Base-by-base conservation (phyloP, 2,329 filamentous ascomycete genomes). In the Teratosphaeria gauchensis region DNA sequence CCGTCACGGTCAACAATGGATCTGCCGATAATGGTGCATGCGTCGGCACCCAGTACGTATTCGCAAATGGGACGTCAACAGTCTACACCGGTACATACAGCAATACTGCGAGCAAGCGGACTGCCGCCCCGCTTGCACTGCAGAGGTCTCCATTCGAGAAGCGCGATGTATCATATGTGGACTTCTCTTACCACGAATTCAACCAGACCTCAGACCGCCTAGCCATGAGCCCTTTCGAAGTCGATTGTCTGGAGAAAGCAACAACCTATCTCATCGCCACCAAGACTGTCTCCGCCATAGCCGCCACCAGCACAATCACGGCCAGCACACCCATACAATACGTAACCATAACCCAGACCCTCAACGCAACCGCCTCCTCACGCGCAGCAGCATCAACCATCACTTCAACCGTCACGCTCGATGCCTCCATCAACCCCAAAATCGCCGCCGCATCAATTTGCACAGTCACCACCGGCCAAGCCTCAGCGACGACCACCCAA, bases 21-120 rank as follows among this genome's bases (percentile, higher is more conserved):
- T 46, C 56, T 30, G 19, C 53, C 21, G 48, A n/a, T n/a, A 42
- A 35, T 30, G 32, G 42, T 31, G 21, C 54, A 46, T 58, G 53
- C 31, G 24, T 53, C 11, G 35, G 28, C n/a, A 55, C 38, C 19
- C 55, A 28, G 11, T 38, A 54, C 11, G 38, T 56, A n/a, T 58
- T 58, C 4, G 55, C 58, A 21, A 57, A 58, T 19, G 62, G 60
- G 28, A 61, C 64, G 9, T 56, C 64, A 11, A 68, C 65, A 28
- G 59, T 64, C 14, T 68, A 65, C 59, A 68, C 66, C 1, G 65
- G 64, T 32, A 57, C 54, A 32, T 67, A 66, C 62, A 64, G 60
- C 46, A 60, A 55, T 51, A 61, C 57, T 31, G 35, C 62, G 12
- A 62, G 64, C 16, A 66, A 64, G 58, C 64, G 64, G 2, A 66